Percentiles rank a stretch among this genome's conserved stretches.
These are phyloP conservation scores for Fusarium caatingaense DNA, from an alignment of 2,329 filamentous ascomycete genomes.

Conservation along the genomic window DNA sequence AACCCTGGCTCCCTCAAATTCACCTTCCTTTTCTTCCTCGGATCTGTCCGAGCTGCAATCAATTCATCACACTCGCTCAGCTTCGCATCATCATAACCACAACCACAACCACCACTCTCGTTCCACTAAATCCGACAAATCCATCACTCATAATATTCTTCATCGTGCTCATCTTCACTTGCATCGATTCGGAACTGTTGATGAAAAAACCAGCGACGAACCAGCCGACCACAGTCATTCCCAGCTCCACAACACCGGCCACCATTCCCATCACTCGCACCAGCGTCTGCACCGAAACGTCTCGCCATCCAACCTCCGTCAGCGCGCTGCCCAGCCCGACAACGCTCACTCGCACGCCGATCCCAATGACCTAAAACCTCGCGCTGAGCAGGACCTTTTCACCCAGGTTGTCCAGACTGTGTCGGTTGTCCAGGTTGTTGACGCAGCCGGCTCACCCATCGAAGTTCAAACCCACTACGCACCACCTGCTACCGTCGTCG, in stretches of 20 bases:
- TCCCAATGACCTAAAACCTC: constrained; percentile 33
- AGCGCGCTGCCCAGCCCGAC: constrained; percentile 41
- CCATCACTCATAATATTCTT: constrained; percentile 17
- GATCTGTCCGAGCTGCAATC: constrained; percentile 23
- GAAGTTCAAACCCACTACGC: constrained; percentile 57
- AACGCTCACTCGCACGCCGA: constrained; percentile 25
- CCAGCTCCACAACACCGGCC: constrained; percentile 41
- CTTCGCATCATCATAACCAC: constrained; percentile 27
- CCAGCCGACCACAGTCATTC: constrained; percentile 20
- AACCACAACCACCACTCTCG: constrained; percentile 26
- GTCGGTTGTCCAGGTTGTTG: constrained; percentile 65
- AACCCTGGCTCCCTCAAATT: constrained; percentile 34
- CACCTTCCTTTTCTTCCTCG: constrained; percentile 39
- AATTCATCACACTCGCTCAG: constrained; percentile 31
- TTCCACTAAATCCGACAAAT: constrained; percentile 23
- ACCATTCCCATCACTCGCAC: constrained; percentile 36
- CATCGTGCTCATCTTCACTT: constrained; percentile 38
- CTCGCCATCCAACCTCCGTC: constrained; percentile 27
- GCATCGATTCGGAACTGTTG: constrained; percentile 20
- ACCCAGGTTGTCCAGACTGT: constrained; percentile 65
- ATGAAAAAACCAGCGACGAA: constrained; percentile 31
- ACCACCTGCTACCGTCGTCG: constrained; percentile 53
- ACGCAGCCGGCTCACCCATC: constrained; percentile 59
- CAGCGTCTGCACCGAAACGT: constrained; percentile 39
- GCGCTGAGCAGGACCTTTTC: constrained; percentile 49